Percentiles rank a stretch among this genome's conserved stretches.
Evolutionary conservation across 306 rosid genomes (phyloP).

Genomic region (Aeschynomene evenia): DNA sequence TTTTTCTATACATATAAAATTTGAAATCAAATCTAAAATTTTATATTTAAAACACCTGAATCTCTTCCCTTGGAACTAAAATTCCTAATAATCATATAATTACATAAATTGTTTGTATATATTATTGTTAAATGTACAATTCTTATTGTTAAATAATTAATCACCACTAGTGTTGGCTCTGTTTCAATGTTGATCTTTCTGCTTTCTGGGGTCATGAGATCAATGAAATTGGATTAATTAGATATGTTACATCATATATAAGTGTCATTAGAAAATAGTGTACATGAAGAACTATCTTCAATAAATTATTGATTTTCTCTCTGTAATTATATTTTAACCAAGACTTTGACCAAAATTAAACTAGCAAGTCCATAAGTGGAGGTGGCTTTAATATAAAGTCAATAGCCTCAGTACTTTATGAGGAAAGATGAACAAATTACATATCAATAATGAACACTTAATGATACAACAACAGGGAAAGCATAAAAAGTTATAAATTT

Average conservation of each 20-base stretch:
- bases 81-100: too few species aligned
- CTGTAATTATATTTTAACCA: not conserved
- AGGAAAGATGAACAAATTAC: constrained; percentile 6
- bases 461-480: not conserved
- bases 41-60: too few species aligned
- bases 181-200: too few species aligned
- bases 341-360: not conserved
- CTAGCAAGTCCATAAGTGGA: not conserved
- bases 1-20: too few species aligned
- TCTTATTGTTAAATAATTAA: too few species aligned
- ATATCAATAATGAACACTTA: not conserved
- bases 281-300: not conserved
- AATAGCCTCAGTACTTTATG: not conserved
- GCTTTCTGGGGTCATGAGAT: too few species aligned
- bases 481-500: not conserved
- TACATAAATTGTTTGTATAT: too few species aligned
- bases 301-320: not conserved
- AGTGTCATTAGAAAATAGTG: not conserved
- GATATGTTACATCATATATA: too few species aligned
- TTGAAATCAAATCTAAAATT: too few species aligned
- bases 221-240: not conserved
- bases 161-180: not conserved
- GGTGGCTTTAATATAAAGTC: not conserved
- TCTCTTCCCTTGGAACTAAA: too few species aligned
- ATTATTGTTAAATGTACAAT: too few species aligned